phyloP scores from a whole-genome alignment of 768 basidiomycete genomes.

The Kwoniella newhampshirensis region DNA sequence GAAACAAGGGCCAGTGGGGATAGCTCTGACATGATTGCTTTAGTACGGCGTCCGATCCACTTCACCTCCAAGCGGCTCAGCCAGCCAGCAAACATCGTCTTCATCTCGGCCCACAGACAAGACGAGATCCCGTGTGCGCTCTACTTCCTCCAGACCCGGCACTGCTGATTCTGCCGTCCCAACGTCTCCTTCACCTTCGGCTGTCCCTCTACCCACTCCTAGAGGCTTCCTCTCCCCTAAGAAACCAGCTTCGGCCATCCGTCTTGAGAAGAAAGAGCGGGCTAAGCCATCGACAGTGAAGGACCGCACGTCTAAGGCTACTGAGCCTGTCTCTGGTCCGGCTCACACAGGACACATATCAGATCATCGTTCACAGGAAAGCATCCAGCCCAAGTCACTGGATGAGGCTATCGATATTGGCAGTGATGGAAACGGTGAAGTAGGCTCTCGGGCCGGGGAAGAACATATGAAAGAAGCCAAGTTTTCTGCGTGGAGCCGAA shows the following conservation, averaged over 20 bases:
- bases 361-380: too few species aligned
- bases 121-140: slow-evolving; percentile 4
- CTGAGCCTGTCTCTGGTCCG: too few species aligned
- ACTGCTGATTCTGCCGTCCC: background rate
- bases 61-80: slow-evolving; percentile 12
- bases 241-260: slow-evolving; percentile 35
- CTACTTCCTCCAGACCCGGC: slow-evolving; percentile 3
- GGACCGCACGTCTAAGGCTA: background rate
- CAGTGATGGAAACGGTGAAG: too few species aligned
- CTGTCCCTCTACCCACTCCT: slow-evolving; percentile 33
- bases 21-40: background rate
- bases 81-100: slow-evolving; percentile 10
- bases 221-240: slow-evolving; percentile 34
- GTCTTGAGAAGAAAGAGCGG: slow-evolving; percentile 28
- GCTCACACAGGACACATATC: too few species aligned
- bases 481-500: slow-evolving; percentile 9
- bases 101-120: slow-evolving; percentile 13
- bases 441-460: too few species aligned
- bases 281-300: background rate
- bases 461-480: background rate
- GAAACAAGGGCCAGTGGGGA: too few species aligned
- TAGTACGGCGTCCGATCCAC: slow-evolving; percentile 29
- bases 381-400: too few species aligned
- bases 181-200: slow-evolving; percentile 17
- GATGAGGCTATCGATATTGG: too few species aligned